phyloP scores from a whole-genome alignment of 768 basidiomycete genomes.

The Russula brevipes region DNA sequence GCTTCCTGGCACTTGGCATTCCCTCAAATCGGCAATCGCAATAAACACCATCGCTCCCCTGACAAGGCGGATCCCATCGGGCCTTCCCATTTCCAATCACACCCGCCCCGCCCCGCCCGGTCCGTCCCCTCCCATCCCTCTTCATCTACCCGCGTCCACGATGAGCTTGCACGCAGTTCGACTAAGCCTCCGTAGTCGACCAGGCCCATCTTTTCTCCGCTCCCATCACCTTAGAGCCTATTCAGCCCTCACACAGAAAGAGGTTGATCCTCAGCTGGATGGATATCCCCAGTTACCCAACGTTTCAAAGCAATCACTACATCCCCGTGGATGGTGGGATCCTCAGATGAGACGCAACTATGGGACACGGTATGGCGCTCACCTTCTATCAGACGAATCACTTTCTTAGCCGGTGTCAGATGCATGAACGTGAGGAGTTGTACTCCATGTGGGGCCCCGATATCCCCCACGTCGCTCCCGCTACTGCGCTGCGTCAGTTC shows the following conservation, averaged over 20 bases:
- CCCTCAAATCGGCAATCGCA: not conserved
- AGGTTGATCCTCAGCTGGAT: conserved; percentile 61
- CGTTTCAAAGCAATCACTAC: conserved; percentile 58
- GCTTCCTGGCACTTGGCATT: too few species aligned
- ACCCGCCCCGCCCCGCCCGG: not conserved
- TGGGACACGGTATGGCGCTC: conserved; percentile 60
- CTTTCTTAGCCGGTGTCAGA: conserved; percentile 37
- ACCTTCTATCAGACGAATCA: not conserved
- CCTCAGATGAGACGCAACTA: conserved; percentile 70
- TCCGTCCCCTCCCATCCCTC: not conserved
- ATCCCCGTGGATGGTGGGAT: conserved; percentile 72
- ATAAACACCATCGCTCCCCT: not conserved
- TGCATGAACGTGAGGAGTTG: conserved; percentile 77
- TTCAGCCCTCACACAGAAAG: conserved; percentile 29
- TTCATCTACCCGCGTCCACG: not conserved
- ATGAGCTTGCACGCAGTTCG: conserved; percentile 14
- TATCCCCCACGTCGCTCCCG: conserved; percentile 53
- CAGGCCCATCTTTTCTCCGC: not conserved
- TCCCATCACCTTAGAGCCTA: conserved; percentile 14
- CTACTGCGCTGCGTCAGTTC: conserved; percentile 61
- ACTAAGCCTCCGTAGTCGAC: conserved; percentile 18
- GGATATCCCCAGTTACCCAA: conserved; percentile 71
- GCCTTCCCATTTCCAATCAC: not conserved
- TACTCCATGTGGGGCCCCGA: conserved; percentile 89
- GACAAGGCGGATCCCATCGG: not conserved